Base-by-base conservation (phyloP, 345 rosid genomes). In the Dimocarpus longan region DNA sequence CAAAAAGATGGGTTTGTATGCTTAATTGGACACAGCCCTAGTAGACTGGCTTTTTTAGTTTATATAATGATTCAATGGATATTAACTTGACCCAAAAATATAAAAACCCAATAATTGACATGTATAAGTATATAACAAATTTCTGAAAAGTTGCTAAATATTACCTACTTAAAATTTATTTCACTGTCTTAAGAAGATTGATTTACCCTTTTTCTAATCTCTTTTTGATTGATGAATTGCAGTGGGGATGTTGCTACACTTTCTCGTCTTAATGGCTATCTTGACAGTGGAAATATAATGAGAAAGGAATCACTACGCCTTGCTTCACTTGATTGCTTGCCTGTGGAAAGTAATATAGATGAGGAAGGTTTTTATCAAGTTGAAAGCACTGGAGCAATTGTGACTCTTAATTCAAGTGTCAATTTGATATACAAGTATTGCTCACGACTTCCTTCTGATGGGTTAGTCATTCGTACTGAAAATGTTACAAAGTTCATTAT, bases 361-460 rank as follows among this genome's bases (percentile, higher is more conserved):
- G 80, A 73, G n/a, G 92, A 85, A 13, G 88, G 84, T 10, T 18
- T 40, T 44, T 93, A 85, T 80, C 15, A 76, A 9, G 97, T 95
- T 42, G 82, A 82, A 43, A 81, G 91, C 82, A 91, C 98, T 0
- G 89, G 89, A 5, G 95, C 98, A 68, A 77, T 74, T 26, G 90
- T 84, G 39, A 91, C 87, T 43, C 90, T 88, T 60, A 59, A 80
- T 81, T 92, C 97, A 32, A 91, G 98, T 26, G 88, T 93, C 68
- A 24, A 67, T 56, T 84, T 95, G 89, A 75, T 95, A 77, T 64
- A 90, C 83, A 90, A 87, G 68, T 95, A 94, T 78, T 95, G 99
- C 86, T 91, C 98, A 7, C 86, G 92, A 50, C 95, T 93, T 66
- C 99, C 97, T 79, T 93, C 94, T 39, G 99, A 95, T 62, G 87